Percentiles rank a stretch among this genome's conserved stretches.
Evolutionary conservation across 352 stramenopile genomes (phyloP).

Genomic region (Sclerospora graminicola): DNA sequence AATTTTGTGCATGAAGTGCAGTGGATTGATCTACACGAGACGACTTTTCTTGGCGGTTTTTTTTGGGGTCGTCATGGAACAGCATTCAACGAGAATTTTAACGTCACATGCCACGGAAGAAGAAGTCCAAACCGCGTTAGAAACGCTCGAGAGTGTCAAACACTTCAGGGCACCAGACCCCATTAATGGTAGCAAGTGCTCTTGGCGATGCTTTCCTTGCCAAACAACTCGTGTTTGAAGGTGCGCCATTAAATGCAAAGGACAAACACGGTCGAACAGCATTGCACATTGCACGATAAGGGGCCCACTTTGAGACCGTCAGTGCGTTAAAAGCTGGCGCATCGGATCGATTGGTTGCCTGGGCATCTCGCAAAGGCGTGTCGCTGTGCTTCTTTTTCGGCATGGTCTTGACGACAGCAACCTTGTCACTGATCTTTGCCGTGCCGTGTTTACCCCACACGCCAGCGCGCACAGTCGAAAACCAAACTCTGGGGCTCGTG

Average conservation of each 20-base stretch:
- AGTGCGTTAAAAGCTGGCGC: conserved; percentile 51
- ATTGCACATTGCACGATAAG: conserved; percentile 65
- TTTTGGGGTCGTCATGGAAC: too few relatives aligned
- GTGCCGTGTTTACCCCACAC: conserved; percentile 30
- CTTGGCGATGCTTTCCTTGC: conserved; percentile 68
- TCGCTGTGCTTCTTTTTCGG: conserved; percentile 66
- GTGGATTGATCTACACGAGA: too few relatives aligned
- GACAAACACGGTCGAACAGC: conserved; percentile 67
- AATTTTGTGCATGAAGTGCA: too few relatives aligned
- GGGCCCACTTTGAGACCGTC: conserved; percentile 54
- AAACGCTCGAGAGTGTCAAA: too few relatives aligned
- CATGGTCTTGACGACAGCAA: conserved; percentile 38
- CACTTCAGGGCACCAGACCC: conserved; percentile 66
- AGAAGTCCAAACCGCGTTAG: too few relatives aligned
- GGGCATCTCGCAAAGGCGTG: conserved; percentile 44
- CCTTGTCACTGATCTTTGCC: conserved; percentile 42
- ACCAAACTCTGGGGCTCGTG: conserved; percentile 23
- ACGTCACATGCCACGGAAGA: too few relatives aligned
- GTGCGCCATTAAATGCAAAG: conserved; percentile 40
- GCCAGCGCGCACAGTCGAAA: conserved; percentile 7
- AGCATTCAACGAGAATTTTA: too few relatives aligned
- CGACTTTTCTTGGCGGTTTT: too few relatives aligned
- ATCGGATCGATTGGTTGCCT: conserved; percentile 58
- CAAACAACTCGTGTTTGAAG: conserved; percentile 80
- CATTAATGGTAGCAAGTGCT: conserved; percentile 76